Percentiles rank a stretch among this genome's conserved stretches.
These are phyloP conservation scores for Raddia distichophylla DNA, from an alignment of 176 grass and related monocot species.

Conservation along the genomic window DNA sequence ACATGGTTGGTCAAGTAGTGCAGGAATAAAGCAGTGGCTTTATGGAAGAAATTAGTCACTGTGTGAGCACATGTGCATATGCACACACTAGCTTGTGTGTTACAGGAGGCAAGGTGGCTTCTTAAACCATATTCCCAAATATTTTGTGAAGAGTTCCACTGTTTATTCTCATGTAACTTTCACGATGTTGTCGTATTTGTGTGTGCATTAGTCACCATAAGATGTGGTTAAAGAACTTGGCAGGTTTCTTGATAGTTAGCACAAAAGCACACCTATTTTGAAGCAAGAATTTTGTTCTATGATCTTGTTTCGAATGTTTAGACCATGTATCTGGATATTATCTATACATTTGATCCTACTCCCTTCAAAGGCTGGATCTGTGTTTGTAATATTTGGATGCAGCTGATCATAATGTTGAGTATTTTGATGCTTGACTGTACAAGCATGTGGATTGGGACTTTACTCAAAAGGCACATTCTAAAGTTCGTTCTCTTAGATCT, in stretches of 20 bases:
- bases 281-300: background rate
- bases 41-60: background rate
- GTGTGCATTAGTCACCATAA: background rate
- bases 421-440: background rate
- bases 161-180: background rate
- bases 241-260: background rate
- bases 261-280: background rate
- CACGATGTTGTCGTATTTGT: background rate
- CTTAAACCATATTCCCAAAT: background rate
- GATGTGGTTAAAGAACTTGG: background rate
- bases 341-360: background rate
- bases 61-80: background rate
- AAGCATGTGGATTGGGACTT: background rate
- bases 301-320: background rate
- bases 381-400: background rate
- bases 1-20: background rate
- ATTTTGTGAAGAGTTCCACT: background rate
- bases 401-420: background rate
- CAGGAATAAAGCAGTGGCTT: background rate
- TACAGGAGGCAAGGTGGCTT: background rate
- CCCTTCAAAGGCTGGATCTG: background rate
- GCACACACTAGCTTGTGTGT: constrained; percentile 14
- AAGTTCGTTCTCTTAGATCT: too few relatives aligned
- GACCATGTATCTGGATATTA: background rate
- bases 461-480: background rate